phyloP scores from a whole-genome alignment of 1,284 basidiomycete genomes.

The Porogramme epimiltina region DNA sequence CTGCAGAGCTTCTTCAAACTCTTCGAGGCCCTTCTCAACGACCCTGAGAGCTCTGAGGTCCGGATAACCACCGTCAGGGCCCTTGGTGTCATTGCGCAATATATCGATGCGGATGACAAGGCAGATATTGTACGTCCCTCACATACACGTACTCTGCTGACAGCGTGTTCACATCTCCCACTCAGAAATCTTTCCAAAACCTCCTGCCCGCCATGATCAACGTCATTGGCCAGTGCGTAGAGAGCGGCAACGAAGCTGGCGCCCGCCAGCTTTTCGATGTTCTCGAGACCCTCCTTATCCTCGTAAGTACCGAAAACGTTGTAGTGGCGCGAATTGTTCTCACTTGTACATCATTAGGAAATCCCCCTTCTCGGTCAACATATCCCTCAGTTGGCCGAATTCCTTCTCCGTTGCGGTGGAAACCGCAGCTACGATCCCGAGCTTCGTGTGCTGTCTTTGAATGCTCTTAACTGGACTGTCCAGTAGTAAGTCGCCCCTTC shows the following conservation, averaged over 20 bases:
- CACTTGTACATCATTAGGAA: slow-evolving; percentile 57
- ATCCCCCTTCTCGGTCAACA: slow-evolving; percentile 90
- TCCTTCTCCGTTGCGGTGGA: slow-evolving; percentile 85
- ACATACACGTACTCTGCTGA: background rate
- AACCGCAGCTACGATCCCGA: slow-evolving; percentile 82
- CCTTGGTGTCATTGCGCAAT: slow-evolving; percentile 92
- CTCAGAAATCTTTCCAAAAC: slow-evolving; percentile 90
- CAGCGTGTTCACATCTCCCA: background rate
- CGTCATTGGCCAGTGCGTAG: slow-evolving; percentile 89
- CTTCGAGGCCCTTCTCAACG: slow-evolving; percentile 78
- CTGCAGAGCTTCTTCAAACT: slow-evolving; percentile 82
- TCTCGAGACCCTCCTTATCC: slow-evolving; percentile 92
- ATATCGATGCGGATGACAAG: slow-evolving; percentile 90
- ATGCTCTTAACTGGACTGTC: slow-evolving; percentile 95
- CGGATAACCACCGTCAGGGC: slow-evolving; percentile 90
- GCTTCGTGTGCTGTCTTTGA: slow-evolving; percentile 90
- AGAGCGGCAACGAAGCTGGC: slow-evolving; percentile 78
- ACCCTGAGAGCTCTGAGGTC: slow-evolving; percentile 91
- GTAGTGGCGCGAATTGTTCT: background rate
- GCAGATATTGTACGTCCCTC: slow-evolving; percentile 72
- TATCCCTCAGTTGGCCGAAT: slow-evolving; percentile 86
- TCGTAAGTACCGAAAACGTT: slow-evolving; percentile 49
- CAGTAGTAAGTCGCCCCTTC: slow-evolving; percentile 67
- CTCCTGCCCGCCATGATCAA: slow-evolving; percentile 90
- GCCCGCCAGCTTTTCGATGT: slow-evolving; percentile 95